Evolutionary conservation across 495 filamentous ascomycete species (phyloP).

Genomic region (Margaritispora aquatica): DNA sequence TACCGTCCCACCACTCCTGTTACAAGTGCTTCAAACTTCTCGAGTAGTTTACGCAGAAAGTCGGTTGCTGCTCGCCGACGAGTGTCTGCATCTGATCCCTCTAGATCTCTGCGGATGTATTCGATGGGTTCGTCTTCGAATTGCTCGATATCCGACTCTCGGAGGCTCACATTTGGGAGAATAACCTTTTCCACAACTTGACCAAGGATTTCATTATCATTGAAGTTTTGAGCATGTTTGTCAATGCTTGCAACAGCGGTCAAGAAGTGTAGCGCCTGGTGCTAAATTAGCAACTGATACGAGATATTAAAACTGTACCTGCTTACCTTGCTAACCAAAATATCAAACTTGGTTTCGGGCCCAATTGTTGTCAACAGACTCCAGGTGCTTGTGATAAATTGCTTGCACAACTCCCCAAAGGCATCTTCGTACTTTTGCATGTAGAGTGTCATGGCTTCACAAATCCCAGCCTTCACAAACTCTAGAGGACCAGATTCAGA

Average conservation of each 20-base stretch:
- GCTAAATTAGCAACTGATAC: not conserved
- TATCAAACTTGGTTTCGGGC: constrained; percentile 86
- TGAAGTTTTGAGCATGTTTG: constrained; percentile 79
- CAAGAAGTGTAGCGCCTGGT: constrained; percentile 73
- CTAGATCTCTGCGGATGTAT: constrained; percentile 91
- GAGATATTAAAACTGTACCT: not conserved
- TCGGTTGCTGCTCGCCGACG: constrained; percentile 87
- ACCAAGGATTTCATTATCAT: constrained; percentile 62
- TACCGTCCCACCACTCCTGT: constrained; percentile 77
- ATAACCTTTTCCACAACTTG: constrained; percentile 94
- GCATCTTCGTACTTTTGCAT: constrained; percentile 92
- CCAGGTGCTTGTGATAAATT: constrained; percentile 88
- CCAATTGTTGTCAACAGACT: constrained; percentile 79
- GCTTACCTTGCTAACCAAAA: constrained; percentile 71
- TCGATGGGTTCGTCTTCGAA: constrained; percentile 99
- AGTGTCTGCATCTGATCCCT: constrained; percentile 94
- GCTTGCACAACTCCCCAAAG: constrained; percentile 67
- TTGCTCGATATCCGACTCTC: constrained; percentile 88
- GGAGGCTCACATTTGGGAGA: constrained; percentile 81
- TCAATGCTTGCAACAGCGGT: constrained; percentile 75
- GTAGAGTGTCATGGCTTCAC: constrained; percentile 79
- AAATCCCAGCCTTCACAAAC: constrained; percentile 83
- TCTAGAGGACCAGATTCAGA: constrained; percentile 80
- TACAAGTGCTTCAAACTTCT: constrained; percentile 78
- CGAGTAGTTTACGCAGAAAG: constrained; percentile 80